These are phyloP conservation scores for Euphrasia confusa DNA, from an alignment of 257 asterid genomes.

Conservation along the genomic window DNA sequence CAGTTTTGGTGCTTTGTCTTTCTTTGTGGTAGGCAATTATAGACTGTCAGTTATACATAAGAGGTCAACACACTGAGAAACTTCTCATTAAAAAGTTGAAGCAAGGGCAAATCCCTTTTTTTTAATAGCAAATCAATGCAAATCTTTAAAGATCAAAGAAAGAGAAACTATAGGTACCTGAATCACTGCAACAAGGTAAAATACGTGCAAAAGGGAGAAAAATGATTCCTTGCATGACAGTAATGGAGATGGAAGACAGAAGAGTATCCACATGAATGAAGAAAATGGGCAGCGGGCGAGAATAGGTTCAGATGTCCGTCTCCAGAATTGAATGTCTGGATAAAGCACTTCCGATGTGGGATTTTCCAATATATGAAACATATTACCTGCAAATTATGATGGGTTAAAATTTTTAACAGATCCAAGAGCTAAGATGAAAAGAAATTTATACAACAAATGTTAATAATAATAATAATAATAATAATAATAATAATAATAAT, in stretches of 20 bases:
- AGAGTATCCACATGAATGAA: constrained; percentile 88
- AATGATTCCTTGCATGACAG: constrained; percentile 71
- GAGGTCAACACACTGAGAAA: no score
- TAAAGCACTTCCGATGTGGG: constrained; percentile 41
- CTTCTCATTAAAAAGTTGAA: not conserved
- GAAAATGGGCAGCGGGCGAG: constrained; percentile 81
- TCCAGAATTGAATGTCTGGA: constrained; percentile 83
- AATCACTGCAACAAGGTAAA: constrained; percentile 46
- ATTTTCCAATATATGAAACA: constrained; percentile 59
- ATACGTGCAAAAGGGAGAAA: constrained; percentile 72
- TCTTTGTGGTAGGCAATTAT: constrained; percentile 41
- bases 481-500: no score
- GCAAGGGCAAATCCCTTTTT: constrained; percentile 4
- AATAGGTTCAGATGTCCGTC: constrained; percentile 68
- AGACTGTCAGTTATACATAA: constrained; percentile 46
- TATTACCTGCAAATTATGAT: constrained; percentile 49
- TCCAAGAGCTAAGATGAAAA: no score
- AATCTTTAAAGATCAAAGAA: constrained; percentile 8
- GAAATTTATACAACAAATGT: no score
- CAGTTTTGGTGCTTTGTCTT: constrained; percentile 29
- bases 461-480: no score
- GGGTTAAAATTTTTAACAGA: constrained; percentile 2
- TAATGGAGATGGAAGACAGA: constrained; percentile 86
- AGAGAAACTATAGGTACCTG: constrained; percentile 37
- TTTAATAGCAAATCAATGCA: no score